Percentiles rank a stretch among this genome's conserved stretches.
Conservation (phyloP, 805 yeast genomes). For the Saturnispora sekii region DNA sequence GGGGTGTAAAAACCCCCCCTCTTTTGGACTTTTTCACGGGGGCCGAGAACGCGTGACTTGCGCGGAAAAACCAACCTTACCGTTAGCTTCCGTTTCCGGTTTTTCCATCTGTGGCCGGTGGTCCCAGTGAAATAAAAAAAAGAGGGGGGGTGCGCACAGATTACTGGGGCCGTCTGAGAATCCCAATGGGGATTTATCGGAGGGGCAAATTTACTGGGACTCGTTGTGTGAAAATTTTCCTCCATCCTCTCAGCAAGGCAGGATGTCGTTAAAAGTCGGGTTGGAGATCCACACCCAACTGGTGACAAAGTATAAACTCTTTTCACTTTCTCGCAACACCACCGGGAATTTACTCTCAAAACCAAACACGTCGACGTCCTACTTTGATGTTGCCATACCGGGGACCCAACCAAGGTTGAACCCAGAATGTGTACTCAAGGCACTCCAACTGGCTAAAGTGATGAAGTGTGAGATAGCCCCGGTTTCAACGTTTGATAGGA, state of each 20-base stretch:
- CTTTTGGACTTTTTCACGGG: too few species aligned
- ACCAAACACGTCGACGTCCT: constrained; percentile 68
- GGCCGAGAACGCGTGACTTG: too few species aligned
- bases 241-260: not conserved
- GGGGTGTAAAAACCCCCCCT: too few species aligned
- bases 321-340: constrained; percentile 48
- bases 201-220: too few species aligned
- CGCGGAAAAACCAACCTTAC: too few species aligned
- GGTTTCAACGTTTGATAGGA: constrained; percentile 72
- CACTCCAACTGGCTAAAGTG: constrained; percentile 65
- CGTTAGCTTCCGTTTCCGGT: too few species aligned
- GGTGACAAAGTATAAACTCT: constrained; percentile 62
- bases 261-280: constrained; percentile 50
- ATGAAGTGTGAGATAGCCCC: constrained; percentile 48
- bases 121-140: too few species aligned
- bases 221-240: too few species aligned
- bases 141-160: too few species aligned
- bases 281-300: constrained; percentile 91
- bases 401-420: constrained; percentile 86
- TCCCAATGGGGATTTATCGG: too few species aligned
- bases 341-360: constrained; percentile 31
- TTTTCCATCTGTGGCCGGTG: too few species aligned
- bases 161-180: too few species aligned
- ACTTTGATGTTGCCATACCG: constrained; percentile 78
- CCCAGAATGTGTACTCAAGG: constrained; percentile 59